Conservation (phyloP, 1,139 yeast genomes). For the Dujonia santamariae region DNA sequence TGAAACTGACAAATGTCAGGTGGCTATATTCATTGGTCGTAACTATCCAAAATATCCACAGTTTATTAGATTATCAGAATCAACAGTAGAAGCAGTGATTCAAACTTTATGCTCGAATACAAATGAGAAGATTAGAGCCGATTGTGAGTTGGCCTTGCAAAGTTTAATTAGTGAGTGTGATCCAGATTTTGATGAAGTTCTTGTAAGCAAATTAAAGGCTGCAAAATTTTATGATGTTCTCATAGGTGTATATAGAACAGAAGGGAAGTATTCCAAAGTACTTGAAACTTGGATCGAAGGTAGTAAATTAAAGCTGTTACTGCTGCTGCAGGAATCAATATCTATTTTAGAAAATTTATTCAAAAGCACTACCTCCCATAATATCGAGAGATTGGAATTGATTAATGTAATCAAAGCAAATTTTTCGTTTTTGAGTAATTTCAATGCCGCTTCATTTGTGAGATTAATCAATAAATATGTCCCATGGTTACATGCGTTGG, state of each 20-base stretch:
- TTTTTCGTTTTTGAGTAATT: conserved; percentile 33
- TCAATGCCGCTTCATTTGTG: conserved; percentile 36
- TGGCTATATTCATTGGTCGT: conserved; percentile 69
- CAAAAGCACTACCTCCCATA: conserved; percentile 21
- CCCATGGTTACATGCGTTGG: conserved; percentile 36
- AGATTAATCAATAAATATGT: conserved; percentile 30
- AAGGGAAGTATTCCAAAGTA: conserved; percentile 51
- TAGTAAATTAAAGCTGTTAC: conserved; percentile 9
- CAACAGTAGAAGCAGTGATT: conserved; percentile 47
- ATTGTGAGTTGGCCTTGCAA: conserved; percentile 72
- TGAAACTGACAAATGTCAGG: conserved; percentile 33
- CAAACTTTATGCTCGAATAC: conserved; percentile 46
- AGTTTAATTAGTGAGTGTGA: conserved; percentile 61
- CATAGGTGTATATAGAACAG: conserved; percentile 52
- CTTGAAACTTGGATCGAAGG: conserved; percentile 33
- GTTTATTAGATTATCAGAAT: conserved; percentile 67
- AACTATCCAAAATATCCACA: conserved; percentile 80
- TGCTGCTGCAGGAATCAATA: conserved; percentile 13
- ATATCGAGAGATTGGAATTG: conserved; percentile 32
- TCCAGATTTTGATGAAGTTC: conserved; percentile 47
- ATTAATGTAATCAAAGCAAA: conserved; percentile 31
- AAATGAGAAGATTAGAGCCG: conserved; percentile 40
- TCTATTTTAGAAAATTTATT: conserved; percentile 40
- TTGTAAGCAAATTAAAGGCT: conserved; percentile 50
- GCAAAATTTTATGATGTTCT: conserved; percentile 59